Base-by-base conservation (phyloP, 768 basidiomycete genomes). In the Podaxis pistillaris region DNA sequence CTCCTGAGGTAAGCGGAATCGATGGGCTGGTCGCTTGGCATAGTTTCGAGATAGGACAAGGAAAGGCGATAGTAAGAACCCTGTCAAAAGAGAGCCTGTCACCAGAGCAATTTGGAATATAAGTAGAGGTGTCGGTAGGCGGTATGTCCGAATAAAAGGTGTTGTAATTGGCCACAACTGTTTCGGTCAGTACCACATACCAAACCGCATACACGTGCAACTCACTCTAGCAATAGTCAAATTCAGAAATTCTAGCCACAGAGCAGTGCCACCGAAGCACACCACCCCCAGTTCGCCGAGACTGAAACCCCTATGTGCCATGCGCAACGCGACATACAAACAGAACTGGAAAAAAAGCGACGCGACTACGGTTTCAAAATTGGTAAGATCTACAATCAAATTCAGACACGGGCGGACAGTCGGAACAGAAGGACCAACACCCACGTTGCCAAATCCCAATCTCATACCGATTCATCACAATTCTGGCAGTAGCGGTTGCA, bases 291-390 rank as follows among this genome's bases (percentile, higher is more conserved):
- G 82, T 72, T 99, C 97, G 36, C 97, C 97, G 1, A 99, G 83
- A 0, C 96, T 98, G 75, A 98, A 96, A 11, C 92, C 93, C n/a
- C 91, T 85, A 68, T 97, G 91, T 3, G 95, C 96, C 49, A 99
- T 81, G 24, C 97, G 85, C 46, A 97, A 82, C 46, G 91, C 91
- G 52, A 91, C 81, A 73, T 98, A 99, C 51, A 98, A 79, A 56
- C 93, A 86, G 70, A 95, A 90, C 72, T 98, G 97, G 73, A 90
- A 97, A 76, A 96, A 94, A 47, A 91, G 70, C 1, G 93, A 86
- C 38, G 84, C 83, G 24, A 90, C 76, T 13, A 83, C 75, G 60
- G 92, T 80, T 68, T 98, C 96, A 60, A 91, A 85, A 64, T 83
- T 81, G 64, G 83, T 89, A 70, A 96, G 78, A 74, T 93, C 95